These are phyloP conservation scores for Termitomyces sp. DNA, from an alignment of 768 basidiomycete genomes.

Conservation along the genomic window DNA sequence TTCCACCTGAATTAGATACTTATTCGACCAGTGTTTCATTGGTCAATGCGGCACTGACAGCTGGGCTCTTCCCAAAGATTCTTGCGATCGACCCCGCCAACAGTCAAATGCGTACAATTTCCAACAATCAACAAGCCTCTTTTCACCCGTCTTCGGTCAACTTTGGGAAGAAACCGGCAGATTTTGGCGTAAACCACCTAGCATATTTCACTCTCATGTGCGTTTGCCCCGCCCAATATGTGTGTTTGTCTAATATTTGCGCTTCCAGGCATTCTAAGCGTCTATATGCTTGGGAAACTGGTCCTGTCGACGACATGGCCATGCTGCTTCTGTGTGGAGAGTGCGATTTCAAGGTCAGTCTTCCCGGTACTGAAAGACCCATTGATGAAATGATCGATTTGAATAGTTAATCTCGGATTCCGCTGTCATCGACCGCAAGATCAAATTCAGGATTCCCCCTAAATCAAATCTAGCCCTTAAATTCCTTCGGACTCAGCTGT, in stretches of 20 bases:
- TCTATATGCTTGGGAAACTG: conserved; percentile 91
- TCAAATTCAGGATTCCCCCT: conserved; percentile 67
- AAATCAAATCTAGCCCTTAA: conserved; percentile 82
- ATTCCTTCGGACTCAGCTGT: conserved; percentile 65
- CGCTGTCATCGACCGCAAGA: conserved; percentile 82
- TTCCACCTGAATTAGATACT: conserved; percentile 70
- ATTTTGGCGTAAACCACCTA: conserved; percentile 75
- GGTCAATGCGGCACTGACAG: conserved; percentile 78
- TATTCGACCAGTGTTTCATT: conserved; percentile 66
- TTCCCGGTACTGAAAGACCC: not conserved
- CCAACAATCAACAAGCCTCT: conserved; percentile 73
- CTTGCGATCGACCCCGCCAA: conserved; percentile 61
- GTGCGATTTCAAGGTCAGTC: conserved; percentile 71
- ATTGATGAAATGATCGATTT: not conserved
- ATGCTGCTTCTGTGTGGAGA: conserved; percentile 88
- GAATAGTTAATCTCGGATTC: conserved; percentile 67
- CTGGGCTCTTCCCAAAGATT: conserved; percentile 91
- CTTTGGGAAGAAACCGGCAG: conserved; percentile 62
- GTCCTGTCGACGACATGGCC: conserved; percentile 82
- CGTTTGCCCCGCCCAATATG: conserved; percentile 20
- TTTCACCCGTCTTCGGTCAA: conserved; percentile 96
- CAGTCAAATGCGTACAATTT: conserved; percentile 73
- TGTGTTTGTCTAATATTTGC: conserved; percentile 13
- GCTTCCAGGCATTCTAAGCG: conserved; percentile 84
- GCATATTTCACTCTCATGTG: conserved; percentile 90